Base-by-base conservation (phyloP, 805 yeast species). In the Torulaspora microellipsoides region DNA sequence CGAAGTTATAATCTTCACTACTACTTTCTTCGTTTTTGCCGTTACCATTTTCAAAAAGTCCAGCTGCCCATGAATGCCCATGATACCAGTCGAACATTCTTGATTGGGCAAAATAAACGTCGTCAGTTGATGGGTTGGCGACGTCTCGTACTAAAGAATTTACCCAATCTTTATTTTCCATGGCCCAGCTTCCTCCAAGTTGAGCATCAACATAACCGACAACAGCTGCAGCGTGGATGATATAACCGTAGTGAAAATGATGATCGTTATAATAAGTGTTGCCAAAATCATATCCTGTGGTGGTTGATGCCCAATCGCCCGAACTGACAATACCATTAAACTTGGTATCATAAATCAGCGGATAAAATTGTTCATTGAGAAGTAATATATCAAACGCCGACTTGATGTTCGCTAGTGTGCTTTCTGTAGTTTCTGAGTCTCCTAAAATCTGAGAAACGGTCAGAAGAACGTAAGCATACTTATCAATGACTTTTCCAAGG, bases 181-280 rank as follows among this genome's bases (percentile, higher is more conserved):
- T 45, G 4, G 71, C 63, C 81, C 85, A 83, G 1, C 66, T 57
- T 8, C 80, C 80, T 15, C 45, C 45, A 23, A 41, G 40, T 35
- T 46, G 41, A 9, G 40, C 32, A 33, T 86, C 95, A 13, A 81
- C 77, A 43, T 77, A 62, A n/a, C 83, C 90, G 36, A 85, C 76
- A 15, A 84, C 69, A 1, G 95, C 89, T 5, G 95, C 95, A 1
- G 95, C 85, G 59, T 85, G 90, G 37, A 86, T 73, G 53, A 80
- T 82, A 63, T 85, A 87, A 9, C 93, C 93, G 56, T 83, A 87
- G 61, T 87, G 95, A 75, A 85, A 87, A 59, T 86, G 93, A 56
- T 87, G 95, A 57, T 87, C 95, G 54, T 86, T 85, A 65, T 85
- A 86, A 60, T 77, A 83, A 17, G 85, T 76, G 60, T 83, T 75